Evolutionary conservation across 768 basidiomycete genomes (phyloP), one percentile per base, ranked within the genome.

Genomic region (Mycena leptocephala): DNA sequence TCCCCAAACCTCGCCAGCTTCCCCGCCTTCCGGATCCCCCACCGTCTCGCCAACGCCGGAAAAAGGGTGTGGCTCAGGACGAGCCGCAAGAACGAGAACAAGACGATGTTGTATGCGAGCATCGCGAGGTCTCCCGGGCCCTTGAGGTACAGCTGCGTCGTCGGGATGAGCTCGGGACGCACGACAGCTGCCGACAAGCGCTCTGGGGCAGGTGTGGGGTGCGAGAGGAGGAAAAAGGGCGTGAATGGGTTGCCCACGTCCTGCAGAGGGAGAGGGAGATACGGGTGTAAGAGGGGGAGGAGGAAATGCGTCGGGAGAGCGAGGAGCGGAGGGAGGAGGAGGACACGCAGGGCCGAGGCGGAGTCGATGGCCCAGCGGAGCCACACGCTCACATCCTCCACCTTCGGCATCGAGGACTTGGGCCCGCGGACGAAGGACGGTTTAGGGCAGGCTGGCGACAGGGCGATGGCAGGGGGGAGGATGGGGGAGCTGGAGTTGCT

Each of bases 1-100:
- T 95, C 95, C 46, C 90, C 92, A 79, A 95, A 95, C 37, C 95
- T 85, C 63, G 89, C 86, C n/a, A 93, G 82, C 82, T 93, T 95
- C 56, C 72, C 69, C 67, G 79, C 78, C 73, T 84, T 89, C 72
- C 82, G 86, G 61, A 95, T 88, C 2, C 93, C 93, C 35, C 88
- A 87, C 53, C 82, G 78, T 28, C 73, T 48, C 35, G 70, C 72
- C 69, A 51, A 24, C n/a, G 55, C 55, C 2, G 63, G 63, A 9
- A 73, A 33, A 1, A 18, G 13, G 24, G 35, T 14, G 39, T 48
- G 18, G 9, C 28, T 5, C 22, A 66, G 18, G 16, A 73, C 2
- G 24, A 59, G 64, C 13, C 72, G 64, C 0, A 74, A 18, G 1
- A 74, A 10, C 5, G 18, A 22, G 43, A 35, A 46, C 24, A 67